Base-by-base conservation (phyloP, 1,284 basidiomycete genomes). In the Naganishia sp. region DNA sequence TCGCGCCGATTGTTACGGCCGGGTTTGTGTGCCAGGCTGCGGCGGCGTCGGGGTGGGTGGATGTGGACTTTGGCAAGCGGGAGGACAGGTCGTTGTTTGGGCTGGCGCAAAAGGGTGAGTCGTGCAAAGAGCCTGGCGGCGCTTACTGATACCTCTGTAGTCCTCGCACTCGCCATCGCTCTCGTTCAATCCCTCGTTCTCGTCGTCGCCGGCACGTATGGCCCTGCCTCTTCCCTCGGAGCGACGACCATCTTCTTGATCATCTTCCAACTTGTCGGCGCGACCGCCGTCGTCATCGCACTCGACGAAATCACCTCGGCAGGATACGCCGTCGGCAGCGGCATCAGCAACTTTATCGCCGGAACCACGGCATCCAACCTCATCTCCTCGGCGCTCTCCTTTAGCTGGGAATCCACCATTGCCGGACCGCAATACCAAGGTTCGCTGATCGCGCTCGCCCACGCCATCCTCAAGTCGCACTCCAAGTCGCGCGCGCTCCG, bases 301-400 rank as follows among this genome's bases (percentile, higher is more conserved):
- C 57, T 61, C 47, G 57, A 61, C 47, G 57, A 61, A 39, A 61
- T 61, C 47, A 47, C 50, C 17, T 50, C 57, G 32, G 15, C 28
- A 17, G 57, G 57, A 3, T 61, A 61, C 47, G 57, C 32, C 7
- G 49, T 61, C 57, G 57, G 57, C 9, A 41, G 32, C 18, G 57
- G 57, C 1, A 61, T 61, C n/a, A 61, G 47, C 57, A 61, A 61
- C 47, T 61, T 61, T 61, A 61, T 61, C 47, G 57, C 57, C 21
- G 57, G 57, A 17, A 35, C 57, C 1, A 61, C 57, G 2, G 57
- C 57, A 6, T 61, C 57, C 7, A 61, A 31, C 35, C 17, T 61
- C 21, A 47, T 61, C 32, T 61, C 57, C n/a, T 61, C 57, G 21
- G 47, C 57, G 5, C 28, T 61, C 32, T 61, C 57, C 47, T 25